phyloP scores from a whole-genome alignment of 1,284 basidiomycete genomes.

The Ganoderma leucocontextum region DNA sequence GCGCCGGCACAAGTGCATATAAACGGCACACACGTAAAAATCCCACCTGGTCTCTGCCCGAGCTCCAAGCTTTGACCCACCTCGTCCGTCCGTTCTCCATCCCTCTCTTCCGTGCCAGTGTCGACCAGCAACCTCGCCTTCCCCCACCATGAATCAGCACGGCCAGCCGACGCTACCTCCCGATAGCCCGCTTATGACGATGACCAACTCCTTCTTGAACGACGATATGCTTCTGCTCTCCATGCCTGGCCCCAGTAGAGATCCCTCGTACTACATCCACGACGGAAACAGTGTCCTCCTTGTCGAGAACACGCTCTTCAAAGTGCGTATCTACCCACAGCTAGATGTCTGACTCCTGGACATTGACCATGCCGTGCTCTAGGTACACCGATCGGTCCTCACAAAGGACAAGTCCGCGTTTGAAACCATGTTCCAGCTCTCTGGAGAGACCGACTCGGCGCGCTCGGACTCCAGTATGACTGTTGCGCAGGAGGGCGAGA shows the following conservation, averaged over 20 bases:
- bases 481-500: slow-evolving; percentile 43
- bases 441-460: slow-evolving; percentile 43
- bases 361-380: background rate
- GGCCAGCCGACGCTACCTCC: slow-evolving; percentile 38
- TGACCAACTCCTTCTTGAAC: slow-evolving; percentile 44
- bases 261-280: slow-evolving; percentile 53
- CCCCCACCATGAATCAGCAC: slow-evolving; percentile 36
- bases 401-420: slow-evolving; percentile 47
- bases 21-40: slow-evolving; percentile 12
- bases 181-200: slow-evolving; percentile 45
- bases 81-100: background rate
- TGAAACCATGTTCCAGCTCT: slow-evolving; percentile 48
- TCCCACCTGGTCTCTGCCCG: background rate
- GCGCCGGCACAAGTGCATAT: slow-evolving; percentile 2
- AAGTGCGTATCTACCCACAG: slow-evolving; percentile 48
- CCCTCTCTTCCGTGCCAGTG: slow-evolving; percentile 1
- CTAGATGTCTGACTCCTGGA: background rate
- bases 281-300: slow-evolving; percentile 70
- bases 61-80: background rate
- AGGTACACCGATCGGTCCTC: slow-evolving; percentile 45
- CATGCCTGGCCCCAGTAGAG: slow-evolving; percentile 46
- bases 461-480: slow-evolving; percentile 43
- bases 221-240: slow-evolving; percentile 45
- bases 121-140: slow-evolving; percentile 8
- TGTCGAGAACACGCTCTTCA: slow-evolving; percentile 69